Percentiles rank a stretch among this genome's conserved stretches.
phyloP scores from a whole-genome alignment of 768 basidiomycete species.

The Tulasnella sp. region DNA sequence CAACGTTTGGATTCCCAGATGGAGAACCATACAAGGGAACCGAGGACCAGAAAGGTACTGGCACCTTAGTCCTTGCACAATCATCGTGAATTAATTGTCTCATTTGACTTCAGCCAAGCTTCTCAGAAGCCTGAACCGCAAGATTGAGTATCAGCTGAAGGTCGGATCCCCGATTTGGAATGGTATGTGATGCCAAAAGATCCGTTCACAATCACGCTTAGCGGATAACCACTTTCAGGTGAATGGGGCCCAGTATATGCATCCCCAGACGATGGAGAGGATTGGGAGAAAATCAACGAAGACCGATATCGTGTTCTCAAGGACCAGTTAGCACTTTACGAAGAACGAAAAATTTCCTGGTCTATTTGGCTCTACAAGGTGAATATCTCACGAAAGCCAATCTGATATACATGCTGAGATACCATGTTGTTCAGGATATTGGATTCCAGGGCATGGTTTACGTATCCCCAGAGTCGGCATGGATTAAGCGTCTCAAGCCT shows the following conservation, averaged over 20 bases:
- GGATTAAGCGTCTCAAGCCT: constrained; percentile 29
- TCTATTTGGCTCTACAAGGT: constrained; percentile 75
- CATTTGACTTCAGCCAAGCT: constrained; percentile 2
- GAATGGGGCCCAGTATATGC: constrained; percentile 84
- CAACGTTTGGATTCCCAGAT: constrained; percentile 25
- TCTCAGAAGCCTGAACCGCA: constrained; percentile 22
- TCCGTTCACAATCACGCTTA: not conserved
- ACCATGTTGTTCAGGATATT: constrained; percentile 33
- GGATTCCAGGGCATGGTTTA: constrained; percentile 35
- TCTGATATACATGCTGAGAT: not conserved
- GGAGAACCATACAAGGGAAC: constrained; percentile 21
- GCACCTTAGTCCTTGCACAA: not conserved
- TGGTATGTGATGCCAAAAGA: constrained; percentile 23
- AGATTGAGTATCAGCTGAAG: constrained; percentile 26
- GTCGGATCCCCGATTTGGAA: constrained; percentile 18
- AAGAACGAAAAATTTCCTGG: constrained; percentile 42
- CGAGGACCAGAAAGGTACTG: constrained; percentile 3
- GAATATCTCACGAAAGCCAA: too few species aligned
- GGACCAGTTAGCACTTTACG: constrained; percentile 63
- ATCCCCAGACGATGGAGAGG: constrained; percentile 40
- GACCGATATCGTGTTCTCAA: constrained; percentile 50
- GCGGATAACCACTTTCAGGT: constrained; percentile 27
- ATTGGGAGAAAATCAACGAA: constrained; percentile 54
- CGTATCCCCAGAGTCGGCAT: constrained; percentile 29
- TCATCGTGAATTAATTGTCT: too few species aligned